These are phyloP conservation scores for Arachnopeziza araneosa DNA, from an alignment of 2,329 filamentous ascomycete genomes.

Conservation along the genomic window DNA sequence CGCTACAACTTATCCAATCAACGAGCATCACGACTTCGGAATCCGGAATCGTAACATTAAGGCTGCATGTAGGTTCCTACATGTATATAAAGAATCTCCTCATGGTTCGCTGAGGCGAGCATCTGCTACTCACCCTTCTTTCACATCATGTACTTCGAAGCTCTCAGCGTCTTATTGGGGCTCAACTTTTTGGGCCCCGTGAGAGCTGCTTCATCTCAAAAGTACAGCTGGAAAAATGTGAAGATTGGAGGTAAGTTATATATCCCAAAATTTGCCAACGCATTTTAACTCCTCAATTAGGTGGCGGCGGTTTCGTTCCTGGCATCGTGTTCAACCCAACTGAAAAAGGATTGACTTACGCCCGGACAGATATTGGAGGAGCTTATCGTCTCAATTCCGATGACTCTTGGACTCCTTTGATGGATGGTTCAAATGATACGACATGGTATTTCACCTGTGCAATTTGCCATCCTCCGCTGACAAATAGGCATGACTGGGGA, in stretches of 20 bases:
- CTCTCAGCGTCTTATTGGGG: conserved; percentile 8
- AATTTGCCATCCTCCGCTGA: too few relatives aligned
- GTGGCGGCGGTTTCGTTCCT: conserved; percentile 51
- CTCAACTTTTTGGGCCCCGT: not conserved
- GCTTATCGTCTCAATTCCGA: conserved; percentile 50
- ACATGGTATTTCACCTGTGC: conserved; percentile 9
- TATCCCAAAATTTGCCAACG: not conserved
- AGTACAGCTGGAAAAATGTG: conserved; percentile 39
- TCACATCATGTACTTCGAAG: conserved; percentile 9
- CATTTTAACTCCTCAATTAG: conserved; percentile 1
- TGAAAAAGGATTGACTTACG: conserved; percentile 46
- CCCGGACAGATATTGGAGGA: conserved; percentile 54
- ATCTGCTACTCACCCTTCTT: conserved; percentile 7
- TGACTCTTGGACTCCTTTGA: conserved; percentile 49
- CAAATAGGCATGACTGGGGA: conserved; percentile 47
- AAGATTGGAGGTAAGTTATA: conserved; percentile 38
- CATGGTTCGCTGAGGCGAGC: not conserved
- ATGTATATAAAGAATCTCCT: not conserved
- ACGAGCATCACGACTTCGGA: not conserved
- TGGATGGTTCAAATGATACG: conserved; percentile 32
- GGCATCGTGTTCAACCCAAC: conserved; percentile 51
- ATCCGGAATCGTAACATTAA: not conserved
- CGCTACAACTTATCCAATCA: not conserved
- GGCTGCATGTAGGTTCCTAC: conserved; percentile 7
- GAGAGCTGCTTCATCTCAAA: conserved; percentile 16